phyloP scores from a whole-genome alignment of 345 rosid genomes.

The Ceriops tagal region DNA sequence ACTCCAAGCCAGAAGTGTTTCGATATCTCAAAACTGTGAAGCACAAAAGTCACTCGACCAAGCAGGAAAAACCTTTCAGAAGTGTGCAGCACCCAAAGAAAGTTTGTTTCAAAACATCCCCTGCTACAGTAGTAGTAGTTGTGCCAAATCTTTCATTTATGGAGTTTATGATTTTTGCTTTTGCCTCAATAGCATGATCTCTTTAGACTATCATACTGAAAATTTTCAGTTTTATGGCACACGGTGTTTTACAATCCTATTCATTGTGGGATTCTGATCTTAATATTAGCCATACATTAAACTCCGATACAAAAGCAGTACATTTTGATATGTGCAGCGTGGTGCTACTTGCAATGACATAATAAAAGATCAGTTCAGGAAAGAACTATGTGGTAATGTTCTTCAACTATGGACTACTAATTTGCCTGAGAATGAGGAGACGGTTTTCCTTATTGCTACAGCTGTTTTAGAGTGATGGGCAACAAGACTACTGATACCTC shows the following conservation, averaged over 20 bases:
- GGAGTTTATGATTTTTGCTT: neutral
- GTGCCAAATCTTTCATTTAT: neutral
- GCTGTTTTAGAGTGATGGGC: too few species aligned
- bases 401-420: neutral
- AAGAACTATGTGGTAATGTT: neutral
- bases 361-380: neutral
- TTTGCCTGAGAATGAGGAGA: neutral
- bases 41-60: slow-evolving; percentile 9
- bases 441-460: too few species aligned
- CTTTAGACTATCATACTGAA: neutral
- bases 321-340: too few species aligned
- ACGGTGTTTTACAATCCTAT: too few species aligned
- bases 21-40: slow-evolving; percentile 24
- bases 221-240: neutral
- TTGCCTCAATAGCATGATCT: neutral
- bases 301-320: too few species aligned
- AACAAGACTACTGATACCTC: too few species aligned
- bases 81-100: slow-evolving; percentile 7
- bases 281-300: too few species aligned
- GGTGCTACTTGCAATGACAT: neutral
- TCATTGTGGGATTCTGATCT: too few species aligned
- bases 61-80: slow-evolving; percentile 10
- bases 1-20: slow-evolving; percentile 40
- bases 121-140: neutral
- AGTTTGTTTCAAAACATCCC: slow-evolving; percentile 22